Conservation (phyloP, 129 eudicot species). For the Arctium lappa region DNA sequence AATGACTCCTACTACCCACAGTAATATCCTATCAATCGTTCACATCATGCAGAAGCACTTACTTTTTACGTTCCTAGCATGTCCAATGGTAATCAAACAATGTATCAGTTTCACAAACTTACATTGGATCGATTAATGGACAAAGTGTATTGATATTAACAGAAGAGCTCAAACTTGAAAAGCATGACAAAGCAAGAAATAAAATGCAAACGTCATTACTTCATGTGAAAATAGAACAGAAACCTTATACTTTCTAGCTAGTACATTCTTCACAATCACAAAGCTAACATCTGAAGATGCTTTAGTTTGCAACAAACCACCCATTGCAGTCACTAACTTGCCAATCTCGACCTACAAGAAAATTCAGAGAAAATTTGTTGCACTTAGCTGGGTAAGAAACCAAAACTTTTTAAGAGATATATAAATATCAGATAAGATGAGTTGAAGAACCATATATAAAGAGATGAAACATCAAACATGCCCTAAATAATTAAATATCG, state of each 20-base stretch:
- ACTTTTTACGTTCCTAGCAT: constrained; percentile 3
- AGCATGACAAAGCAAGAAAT: background rate
- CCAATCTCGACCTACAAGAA: constrained; percentile 59
- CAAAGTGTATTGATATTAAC: background rate
- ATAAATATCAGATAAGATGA: background rate
- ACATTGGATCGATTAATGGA: background rate
- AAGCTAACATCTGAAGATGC: constrained; percentile 76
- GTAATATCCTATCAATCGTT: background rate
- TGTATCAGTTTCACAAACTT: background rate
- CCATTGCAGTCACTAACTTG: constrained; percentile 84
- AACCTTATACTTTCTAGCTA: constrained; percentile 87
- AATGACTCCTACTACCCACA: background rate
- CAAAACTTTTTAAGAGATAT: background rate
- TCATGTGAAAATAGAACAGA: background rate
- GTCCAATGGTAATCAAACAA: background rate
- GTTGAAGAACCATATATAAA: constrained; percentile 3
- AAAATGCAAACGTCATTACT: background rate
- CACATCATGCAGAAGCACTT: background rate
- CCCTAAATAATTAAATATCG: background rate
- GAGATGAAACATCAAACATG: constrained; percentile 11
- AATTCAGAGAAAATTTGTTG: background rate
- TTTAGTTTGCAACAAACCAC: constrained; percentile 64
- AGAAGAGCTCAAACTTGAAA: background rate
- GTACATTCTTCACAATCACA: constrained; percentile 82
- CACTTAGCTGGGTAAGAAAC: background rate